Percentiles rank a stretch among this genome's conserved stretches.
Evolutionary conservation across 768 basidiomycete species (phyloP).

Genomic region (Ephemerocybe angulata): DNA sequence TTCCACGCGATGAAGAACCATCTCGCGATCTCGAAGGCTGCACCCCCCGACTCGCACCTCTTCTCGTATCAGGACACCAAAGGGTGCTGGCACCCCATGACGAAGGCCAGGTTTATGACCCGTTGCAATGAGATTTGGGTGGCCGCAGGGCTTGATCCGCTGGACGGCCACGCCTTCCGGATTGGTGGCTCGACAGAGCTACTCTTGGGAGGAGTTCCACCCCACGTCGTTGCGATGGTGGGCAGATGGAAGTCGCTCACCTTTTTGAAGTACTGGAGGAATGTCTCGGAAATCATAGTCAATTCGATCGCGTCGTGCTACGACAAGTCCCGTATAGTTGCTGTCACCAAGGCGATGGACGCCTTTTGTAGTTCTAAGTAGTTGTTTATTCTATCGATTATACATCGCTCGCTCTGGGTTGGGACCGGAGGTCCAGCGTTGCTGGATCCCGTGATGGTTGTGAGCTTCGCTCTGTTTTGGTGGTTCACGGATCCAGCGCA

Average conservation of each 20-base stretch:
- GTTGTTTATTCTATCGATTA: too few species aligned
- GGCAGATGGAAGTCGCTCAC: constrained; percentile 26
- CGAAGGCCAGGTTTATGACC: constrained; percentile 8
- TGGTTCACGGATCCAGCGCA: too few species aligned
- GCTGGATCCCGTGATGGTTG: too few species aligned
- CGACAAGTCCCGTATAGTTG: background rate
- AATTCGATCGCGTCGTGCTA: background rate
- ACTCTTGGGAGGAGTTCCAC: constrained; percentile 21
- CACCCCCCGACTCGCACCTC: constrained; percentile 16
- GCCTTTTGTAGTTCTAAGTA: background rate
- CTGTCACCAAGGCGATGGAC: too few species aligned
- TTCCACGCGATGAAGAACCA: constrained; percentile 29
- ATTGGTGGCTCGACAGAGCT: constrained; percentile 27
- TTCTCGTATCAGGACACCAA: too few species aligned
- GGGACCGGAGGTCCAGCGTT: too few species aligned
- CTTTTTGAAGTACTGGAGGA: too few species aligned
- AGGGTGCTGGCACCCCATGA: background rate
- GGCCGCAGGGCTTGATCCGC: constrained; percentile 7
- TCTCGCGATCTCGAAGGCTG: constrained; percentile 10
- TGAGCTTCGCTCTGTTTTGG: too few species aligned
- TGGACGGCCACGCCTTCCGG: constrained; percentile 25
- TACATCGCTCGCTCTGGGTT: too few species aligned
- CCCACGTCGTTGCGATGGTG: constrained; percentile 28
- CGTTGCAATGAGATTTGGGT: constrained; percentile 14
- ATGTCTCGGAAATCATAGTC: background rate